phyloP scores from a whole-genome alignment of 345 rosid species.

The Abelmoschus esculentus region DNA sequence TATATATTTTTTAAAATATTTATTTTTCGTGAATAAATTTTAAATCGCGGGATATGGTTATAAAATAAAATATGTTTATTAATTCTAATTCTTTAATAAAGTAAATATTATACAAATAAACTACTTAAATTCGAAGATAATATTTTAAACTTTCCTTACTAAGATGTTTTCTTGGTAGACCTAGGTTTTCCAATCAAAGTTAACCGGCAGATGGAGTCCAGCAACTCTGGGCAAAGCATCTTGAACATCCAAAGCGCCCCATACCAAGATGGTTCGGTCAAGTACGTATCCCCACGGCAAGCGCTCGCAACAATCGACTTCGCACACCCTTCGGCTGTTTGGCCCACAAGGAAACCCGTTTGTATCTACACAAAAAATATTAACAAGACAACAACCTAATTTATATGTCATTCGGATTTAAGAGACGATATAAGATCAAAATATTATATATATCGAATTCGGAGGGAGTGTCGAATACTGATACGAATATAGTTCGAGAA shows the following conservation, averaged over 20 bases:
- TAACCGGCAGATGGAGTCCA: slow-evolving; percentile 16
- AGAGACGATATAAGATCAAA: too few relatives aligned
- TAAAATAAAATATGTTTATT: too few relatives aligned
- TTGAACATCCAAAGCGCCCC: slow-evolving; percentile 18
- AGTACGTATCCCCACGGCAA: slow-evolving; percentile 34
- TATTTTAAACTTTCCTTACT: too few relatives aligned
- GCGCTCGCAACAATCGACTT: slow-evolving; percentile 32
- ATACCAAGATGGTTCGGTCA: slow-evolving; percentile 32
- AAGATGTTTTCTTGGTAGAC: neutral
- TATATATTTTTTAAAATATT: too few relatives aligned
- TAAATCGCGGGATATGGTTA: too few relatives aligned
- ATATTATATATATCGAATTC: too few relatives aligned
- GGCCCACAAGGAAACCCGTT: slow-evolving; percentile 16
- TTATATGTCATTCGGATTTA: too few relatives aligned
- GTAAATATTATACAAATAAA: too few relatives aligned
- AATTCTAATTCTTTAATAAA: too few relatives aligned
- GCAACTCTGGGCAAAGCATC: slow-evolving; percentile 35
- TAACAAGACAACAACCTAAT: too few relatives aligned
- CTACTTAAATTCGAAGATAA: too few relatives aligned
- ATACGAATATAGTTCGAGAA: neutral
- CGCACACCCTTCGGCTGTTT: slow-evolving; percentile 15
- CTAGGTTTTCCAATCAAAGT: neutral
- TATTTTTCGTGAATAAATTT: too few relatives aligned
- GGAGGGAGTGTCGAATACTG: neutral
- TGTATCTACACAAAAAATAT: slow-evolving; percentile 1